Evolutionary conservation across 2,329 filamentous ascomycete genomes (phyloP).

Genomic region (Botrytis aclada): DNA sequence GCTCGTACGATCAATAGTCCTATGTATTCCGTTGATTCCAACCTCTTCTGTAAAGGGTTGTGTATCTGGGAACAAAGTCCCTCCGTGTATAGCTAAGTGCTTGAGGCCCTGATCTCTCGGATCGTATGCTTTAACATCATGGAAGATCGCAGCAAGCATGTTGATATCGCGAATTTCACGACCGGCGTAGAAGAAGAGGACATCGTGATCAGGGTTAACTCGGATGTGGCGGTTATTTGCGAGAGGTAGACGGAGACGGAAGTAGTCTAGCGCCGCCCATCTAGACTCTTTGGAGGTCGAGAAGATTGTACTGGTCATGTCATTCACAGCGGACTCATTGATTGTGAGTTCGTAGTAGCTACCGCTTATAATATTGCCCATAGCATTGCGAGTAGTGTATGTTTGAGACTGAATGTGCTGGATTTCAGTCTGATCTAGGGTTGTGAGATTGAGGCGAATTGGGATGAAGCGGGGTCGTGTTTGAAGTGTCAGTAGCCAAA

Average conservation of each 20-base stretch:
- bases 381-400: neutral
- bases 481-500: constrained; percentile 3
- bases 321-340: neutral
- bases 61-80: neutral
- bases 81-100: neutral
- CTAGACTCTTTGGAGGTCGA: neutral
- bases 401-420: neutral
- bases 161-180: neutral
- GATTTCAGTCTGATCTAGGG: too few relatives aligned
- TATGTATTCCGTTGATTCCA: neutral
- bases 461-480: constrained; percentile 3
- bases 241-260: constrained; percentile 1
- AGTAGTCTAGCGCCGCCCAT: constrained; percentile 4
- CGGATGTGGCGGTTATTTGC: neutral
- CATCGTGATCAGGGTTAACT: constrained; percentile 1
- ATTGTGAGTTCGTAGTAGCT: neutral
- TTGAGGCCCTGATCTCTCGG: neutral
- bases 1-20: neutral
- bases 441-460: neutral
- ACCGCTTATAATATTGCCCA: constrained; percentile 4
- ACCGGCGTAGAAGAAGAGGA: neutral
- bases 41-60: neutral
- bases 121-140: constrained; percentile 11
- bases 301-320: neutral
- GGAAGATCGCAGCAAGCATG: constrained; percentile 5